phyloP scores from a whole-genome alignment of 257 asterid species.

The Thymus mandschuricus region DNA sequence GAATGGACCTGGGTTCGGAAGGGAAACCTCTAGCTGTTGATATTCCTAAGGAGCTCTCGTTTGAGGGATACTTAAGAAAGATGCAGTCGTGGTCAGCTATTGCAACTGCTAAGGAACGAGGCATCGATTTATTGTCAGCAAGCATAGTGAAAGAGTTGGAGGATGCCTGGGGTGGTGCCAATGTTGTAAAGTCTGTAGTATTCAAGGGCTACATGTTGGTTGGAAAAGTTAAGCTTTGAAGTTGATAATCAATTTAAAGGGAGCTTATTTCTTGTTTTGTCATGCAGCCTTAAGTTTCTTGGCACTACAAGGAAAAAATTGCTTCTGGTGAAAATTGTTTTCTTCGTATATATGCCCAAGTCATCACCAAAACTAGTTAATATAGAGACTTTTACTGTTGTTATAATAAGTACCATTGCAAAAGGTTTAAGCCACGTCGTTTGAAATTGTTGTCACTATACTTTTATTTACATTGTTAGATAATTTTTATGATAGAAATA shows the following conservation, averaged over 20 bases:
- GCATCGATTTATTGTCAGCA: slow-evolving; percentile 38
- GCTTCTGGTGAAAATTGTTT: no score
- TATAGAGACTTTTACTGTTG: no score
- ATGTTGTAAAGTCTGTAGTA: slow-evolving; percentile 21
- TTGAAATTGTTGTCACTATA: no score
- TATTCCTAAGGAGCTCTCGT: slow-evolving; percentile 32
- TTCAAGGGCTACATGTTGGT: slow-evolving; percentile 34
- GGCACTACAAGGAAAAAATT: no score
- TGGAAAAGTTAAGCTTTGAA: slow-evolving; percentile 32
- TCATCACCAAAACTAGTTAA: no score
- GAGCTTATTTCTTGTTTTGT: neutral
- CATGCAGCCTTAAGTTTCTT: no score
- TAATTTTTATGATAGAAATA: no score
- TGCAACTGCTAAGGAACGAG: slow-evolving; percentile 30
- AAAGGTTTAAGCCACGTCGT: no score
- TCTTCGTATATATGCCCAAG: no score
- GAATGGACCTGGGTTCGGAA: slow-evolving; percentile 34
- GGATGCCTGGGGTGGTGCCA: slow-evolving; percentile 47
- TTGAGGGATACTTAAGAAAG: slow-evolving; percentile 30
- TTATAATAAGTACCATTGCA: no score
- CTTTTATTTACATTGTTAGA: no score
- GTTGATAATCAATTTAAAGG: neutral
- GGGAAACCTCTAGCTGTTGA: slow-evolving; percentile 30
- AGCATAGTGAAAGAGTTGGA: slow-evolving; percentile 33
- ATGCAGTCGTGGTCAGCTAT: slow-evolving; percentile 41